Conservation (phyloP, 2,329 filamentous ascomycete species). For the Fusarium robinianum region DNA sequence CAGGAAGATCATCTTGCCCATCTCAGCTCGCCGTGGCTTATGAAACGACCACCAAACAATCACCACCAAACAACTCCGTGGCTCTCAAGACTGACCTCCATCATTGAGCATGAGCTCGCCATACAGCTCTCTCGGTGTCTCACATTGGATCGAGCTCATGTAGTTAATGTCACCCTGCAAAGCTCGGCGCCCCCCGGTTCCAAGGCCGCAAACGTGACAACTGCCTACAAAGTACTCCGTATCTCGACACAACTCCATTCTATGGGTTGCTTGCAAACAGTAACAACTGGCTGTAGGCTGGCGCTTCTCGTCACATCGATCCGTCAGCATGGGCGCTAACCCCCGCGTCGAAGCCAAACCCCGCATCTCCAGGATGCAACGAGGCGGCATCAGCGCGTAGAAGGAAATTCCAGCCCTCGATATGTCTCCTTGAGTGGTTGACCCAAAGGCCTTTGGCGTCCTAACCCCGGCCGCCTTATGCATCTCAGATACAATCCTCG, state of each 20-base stretch:
- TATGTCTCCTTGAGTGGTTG: slow-evolving; percentile 12
- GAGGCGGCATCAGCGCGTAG: slow-evolving; percentile 39
- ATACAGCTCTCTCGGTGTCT: slow-evolving; percentile 10
- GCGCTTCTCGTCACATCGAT: slow-evolving; percentile 30
- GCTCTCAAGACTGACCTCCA: too few relatives aligned
- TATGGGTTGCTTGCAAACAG: not conserved
- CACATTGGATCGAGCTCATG: slow-evolving; percentile 7
- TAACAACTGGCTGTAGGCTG: slow-evolving; percentile 7
- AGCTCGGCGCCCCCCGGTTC: slow-evolving; percentile 25
- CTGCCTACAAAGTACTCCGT: too few relatives aligned
- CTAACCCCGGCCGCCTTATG: slow-evolving; percentile 22
- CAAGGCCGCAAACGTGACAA: too few relatives aligned
- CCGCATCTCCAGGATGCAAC: slow-evolving; percentile 30
- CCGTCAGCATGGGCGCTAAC: slow-evolving; percentile 33
- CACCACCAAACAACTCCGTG: too few relatives aligned
- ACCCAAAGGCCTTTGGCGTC: slow-evolving; percentile 18
- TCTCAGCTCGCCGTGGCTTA: too few relatives aligned
- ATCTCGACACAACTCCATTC: not conserved
- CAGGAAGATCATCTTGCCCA: too few relatives aligned
- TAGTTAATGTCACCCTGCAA: too few relatives aligned
- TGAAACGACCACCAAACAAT: too few relatives aligned
- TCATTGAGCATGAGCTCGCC: slow-evolving; percentile 7
- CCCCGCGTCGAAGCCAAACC: slow-evolving; percentile 37
- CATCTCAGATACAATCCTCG: slow-evolving; percentile 17
- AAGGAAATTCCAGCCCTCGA: slow-evolving; percentile 24